phyloP scores from a whole-genome alignment of 2,329 filamentous ascomycete genomes.

The Aspergillus piperis region DNA sequence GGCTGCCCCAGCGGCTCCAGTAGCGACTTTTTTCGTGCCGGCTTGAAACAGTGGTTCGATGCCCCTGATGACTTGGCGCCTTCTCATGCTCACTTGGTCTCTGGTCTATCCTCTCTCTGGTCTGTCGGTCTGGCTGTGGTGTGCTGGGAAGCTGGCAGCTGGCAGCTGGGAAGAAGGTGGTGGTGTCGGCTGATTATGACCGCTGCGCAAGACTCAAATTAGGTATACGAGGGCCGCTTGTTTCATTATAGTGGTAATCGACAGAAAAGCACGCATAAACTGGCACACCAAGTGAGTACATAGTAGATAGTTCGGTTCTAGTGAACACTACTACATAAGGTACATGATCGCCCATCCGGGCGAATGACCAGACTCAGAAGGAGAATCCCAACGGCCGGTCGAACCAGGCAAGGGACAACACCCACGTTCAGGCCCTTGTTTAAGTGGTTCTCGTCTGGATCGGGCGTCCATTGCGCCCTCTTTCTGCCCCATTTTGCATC shows the following conservation, averaged over 20 bases:
- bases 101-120: background rate
- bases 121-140: slow-evolving; percentile 4
- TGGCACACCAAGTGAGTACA: too few species aligned
- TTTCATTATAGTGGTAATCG: too few species aligned
- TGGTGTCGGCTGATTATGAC: too few species aligned
- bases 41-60: slow-evolving; percentile 21
- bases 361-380: background rate
- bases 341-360: background rate
- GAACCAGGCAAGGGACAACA: slow-evolving; percentile 8
- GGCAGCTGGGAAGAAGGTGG: too few species aligned
- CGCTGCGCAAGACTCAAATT: too few species aligned
- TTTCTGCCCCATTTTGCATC: background rate
- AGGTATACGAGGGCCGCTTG: too few species aligned
- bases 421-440: slow-evolving; percentile 10
- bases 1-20: slow-evolving; percentile 19
- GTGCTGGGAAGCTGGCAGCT: background rate
- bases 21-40: slow-evolving; percentile 9
- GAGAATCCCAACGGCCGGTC: background rate
- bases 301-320: background rate
- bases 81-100: slow-evolving; percentile 5
- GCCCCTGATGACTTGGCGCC: slow-evolving; percentile 18
- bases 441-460: background rate
- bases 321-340: background rate
- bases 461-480: background rate
- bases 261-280: too few species aligned